Base-by-base conservation (phyloP, 345 rosid species). In the Murraya paniculata region DNA sequence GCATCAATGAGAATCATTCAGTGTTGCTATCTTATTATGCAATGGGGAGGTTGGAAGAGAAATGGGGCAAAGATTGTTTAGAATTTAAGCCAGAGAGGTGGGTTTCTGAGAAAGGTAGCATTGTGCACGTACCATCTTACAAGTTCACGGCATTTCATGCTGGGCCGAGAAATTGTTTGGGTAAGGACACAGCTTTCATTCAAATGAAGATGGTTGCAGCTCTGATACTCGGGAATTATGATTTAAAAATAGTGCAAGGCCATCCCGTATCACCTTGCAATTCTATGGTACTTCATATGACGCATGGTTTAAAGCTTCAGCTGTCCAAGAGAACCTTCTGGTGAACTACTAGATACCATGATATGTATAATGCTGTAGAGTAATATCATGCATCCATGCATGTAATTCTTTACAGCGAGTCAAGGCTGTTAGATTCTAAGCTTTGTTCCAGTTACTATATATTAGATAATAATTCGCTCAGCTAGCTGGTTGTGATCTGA, bases 21-120 rank as follows among this genome's bases (percentile, higher is more conserved):
- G 39, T 85, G 4, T 24, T 82, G 72, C 33, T 80, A 13, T 80
- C 77, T 1, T 13, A 72, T 11, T 82, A 45, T 33, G 56, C 81
- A 3, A 82, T 82, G 80, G 88, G 80, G 27, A 75, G 80, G 10
- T 74, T 66, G 36, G 48, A 77, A 35, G 71, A 78, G 56, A 75
- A 80, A 0, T 85, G 86, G 80, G 82, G 82, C 2, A 45, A 82
- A 21, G 88, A 85, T 57, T 85, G 88, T 41, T 30, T 59, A 22
- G 79, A 82, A 35, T 85, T 82, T 2, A 41, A 41, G 48, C 48
- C 48, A 10, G 4, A 9, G 14, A 41, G 48, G 48, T 41, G 48
- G 48, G 10, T 41, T 41, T 73, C 80, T 0, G 78, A 75, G 16
- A 38, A 53, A 60, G 86, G 84, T 5, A 28, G 73, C 1, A 60